These are phyloP conservation scores for Trichosporon sp. DNA, from an alignment of 1,284 basidiomycete species.

Conservation along the genomic window DNA sequence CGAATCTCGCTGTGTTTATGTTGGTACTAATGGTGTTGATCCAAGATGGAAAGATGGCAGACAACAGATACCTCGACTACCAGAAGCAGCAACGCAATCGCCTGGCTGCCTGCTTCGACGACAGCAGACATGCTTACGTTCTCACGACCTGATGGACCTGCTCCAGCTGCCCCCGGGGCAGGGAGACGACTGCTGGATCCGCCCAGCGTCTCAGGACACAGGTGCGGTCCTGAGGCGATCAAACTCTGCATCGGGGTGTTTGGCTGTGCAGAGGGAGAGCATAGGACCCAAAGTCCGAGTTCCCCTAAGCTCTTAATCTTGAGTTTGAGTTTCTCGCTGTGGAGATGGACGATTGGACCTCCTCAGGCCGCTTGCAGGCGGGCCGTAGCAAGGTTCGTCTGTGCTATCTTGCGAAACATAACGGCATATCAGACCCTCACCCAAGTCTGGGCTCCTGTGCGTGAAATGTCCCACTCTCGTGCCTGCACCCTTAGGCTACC, in stretches of 20 bases:
- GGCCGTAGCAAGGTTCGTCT: slow-evolving; percentile 1
- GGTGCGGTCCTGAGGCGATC: neutral
- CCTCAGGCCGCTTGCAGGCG: neutral
- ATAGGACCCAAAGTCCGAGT: neutral
- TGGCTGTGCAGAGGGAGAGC: neutral
- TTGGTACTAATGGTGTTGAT: neutral
- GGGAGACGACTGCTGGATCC: neutral
- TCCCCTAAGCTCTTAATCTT: neutral
- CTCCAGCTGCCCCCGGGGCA: neutral
- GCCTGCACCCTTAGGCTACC: neutral
- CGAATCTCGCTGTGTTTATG: neutral
- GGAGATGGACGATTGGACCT: neutral
- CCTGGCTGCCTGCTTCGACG: neutral
- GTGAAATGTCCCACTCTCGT: neutral
- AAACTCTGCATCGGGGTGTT: neutral
- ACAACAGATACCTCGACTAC: neutral
- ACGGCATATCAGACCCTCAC: neutral
- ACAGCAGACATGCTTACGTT: neutral
- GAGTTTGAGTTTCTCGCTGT: neutral
- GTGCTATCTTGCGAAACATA: neutral
- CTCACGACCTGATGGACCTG: neutral
- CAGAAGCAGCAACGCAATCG: neutral
- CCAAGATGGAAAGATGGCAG: neutral
- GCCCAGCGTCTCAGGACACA: neutral
- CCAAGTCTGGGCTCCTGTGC: neutral